Evolutionary conservation across 2,329 filamentous ascomycete species (phyloP).

Genomic region (Paradendryphiella salina): DNA sequence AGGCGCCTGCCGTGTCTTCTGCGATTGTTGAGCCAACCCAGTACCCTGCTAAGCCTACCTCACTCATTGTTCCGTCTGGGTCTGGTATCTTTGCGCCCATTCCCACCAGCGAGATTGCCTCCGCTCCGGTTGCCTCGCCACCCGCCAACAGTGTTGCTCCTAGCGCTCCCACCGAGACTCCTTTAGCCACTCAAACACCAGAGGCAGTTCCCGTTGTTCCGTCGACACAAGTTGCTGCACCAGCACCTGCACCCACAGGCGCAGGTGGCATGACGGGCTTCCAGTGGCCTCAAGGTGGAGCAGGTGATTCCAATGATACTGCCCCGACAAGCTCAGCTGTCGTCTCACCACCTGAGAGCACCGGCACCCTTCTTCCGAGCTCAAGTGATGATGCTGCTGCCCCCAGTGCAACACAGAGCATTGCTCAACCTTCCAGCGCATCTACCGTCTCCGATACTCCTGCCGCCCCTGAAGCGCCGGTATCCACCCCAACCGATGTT

Average conservation of each 20-base stretch:
- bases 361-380: conserved; percentile 2
- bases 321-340: conserved; percentile 9
- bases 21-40: background rate
- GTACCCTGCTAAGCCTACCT: conserved; percentile 5
- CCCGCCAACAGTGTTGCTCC: conserved; percentile 3
- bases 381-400: conserved; percentile 4
- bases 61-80: conserved; percentile 8
- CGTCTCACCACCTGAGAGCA: conserved; percentile 5
- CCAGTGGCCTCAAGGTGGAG: conserved; percentile 23
- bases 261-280: conserved; percentile 26
- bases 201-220: conserved; percentile 1
- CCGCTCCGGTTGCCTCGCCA: conserved; percentile 6
- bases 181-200: conserved; percentile 1
- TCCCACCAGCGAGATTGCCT: conserved; percentile 10
- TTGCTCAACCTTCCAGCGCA: conserved; percentile 9
- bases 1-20: conserved; percentile 9
- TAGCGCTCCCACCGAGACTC: conserved; percentile 1
- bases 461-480: background rate
- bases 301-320: conserved; percentile 2
- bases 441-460: conserved; percentile 3
- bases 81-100: conserved; percentile 13
- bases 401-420: conserved; percentile 11
- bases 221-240: conserved; percentile 13
- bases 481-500: conserved; percentile 6
- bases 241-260: conserved; percentile 9